These are phyloP conservation scores for Rhodomyrtus tomentosa DNA, from an alignment of 345 rosid species.

Conservation along the genomic window DNA sequence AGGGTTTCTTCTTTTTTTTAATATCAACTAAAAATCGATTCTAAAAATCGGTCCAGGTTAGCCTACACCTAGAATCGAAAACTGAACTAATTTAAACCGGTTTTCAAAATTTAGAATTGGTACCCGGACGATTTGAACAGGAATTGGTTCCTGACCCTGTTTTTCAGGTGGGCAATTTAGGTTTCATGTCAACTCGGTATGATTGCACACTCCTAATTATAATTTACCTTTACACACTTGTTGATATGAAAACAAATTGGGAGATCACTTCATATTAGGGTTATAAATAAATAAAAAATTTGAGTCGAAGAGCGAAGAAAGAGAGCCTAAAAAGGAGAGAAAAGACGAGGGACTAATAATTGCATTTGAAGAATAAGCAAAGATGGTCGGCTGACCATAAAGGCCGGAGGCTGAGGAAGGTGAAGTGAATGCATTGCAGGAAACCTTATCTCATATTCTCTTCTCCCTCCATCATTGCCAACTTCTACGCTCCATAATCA, in stretches of 20 bases:
- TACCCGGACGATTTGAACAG: too few species aligned
- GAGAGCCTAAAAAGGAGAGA: not conserved
- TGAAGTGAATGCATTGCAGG: not conserved
- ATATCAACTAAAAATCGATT: too few species aligned
- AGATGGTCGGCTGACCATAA: slow-evolving; percentile 10
- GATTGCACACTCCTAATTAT: too few species aligned
- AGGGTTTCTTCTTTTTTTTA: too few species aligned
- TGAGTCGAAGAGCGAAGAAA: not conserved
- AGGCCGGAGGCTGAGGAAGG: not conserved
- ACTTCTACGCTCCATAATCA: slow-evolving; percentile 36
- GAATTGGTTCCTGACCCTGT: too few species aligned
- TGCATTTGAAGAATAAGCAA: not conserved
- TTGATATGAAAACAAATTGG: not conserved
- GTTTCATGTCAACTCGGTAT: too few species aligned
- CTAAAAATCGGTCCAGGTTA: too few species aligned
- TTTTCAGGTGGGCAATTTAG: too few species aligned
- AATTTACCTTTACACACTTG: not conserved
- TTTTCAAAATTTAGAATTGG: too few species aligned
- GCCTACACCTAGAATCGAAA: too few species aligned
- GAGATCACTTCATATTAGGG: not conserved
- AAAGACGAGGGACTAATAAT: not conserved
- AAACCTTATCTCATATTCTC: slow-evolving; percentile 14
- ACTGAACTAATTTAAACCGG: too few species aligned
- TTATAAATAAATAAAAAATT: too few species aligned
- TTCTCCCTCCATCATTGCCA: slow-evolving; percentile 19